These are phyloP conservation scores for Aureobasidium sp. DNA, from an alignment of 2,329 filamentous ascomycete genomes.

Conservation along the genomic window DNA sequence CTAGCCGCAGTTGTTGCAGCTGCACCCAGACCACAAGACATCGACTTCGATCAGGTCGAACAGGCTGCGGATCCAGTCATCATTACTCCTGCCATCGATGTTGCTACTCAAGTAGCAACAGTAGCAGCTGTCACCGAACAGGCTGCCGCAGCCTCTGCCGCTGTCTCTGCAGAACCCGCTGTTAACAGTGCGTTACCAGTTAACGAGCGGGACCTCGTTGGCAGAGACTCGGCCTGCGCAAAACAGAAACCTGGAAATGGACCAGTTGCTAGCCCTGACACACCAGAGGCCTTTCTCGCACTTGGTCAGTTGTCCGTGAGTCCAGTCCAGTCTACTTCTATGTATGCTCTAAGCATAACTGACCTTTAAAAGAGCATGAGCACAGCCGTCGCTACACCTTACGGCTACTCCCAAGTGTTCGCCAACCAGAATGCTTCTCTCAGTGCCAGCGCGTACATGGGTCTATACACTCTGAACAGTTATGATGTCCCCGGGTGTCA, in stretches of 20 bases:
- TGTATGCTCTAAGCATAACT: background rate
- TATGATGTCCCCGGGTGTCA: conserved; percentile 10
- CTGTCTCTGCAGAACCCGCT: background rate
- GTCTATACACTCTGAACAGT: conserved; percentile 8
- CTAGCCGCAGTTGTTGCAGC: conserved; percentile 2
- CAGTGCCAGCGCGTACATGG: conserved; percentile 19
- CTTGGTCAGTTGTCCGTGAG: background rate
- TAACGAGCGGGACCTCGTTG: background rate
- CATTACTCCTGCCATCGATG: background rate
- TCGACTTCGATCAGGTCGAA: conserved; percentile 18
- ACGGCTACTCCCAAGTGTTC: conserved; percentile 21
- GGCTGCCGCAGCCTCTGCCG: conserved; percentile 8
- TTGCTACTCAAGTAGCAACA: conserved; percentile 1
- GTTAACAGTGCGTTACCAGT: background rate
- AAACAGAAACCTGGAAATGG: conserved; percentile 11
- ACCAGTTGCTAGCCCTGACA: conserved; percentile 24
- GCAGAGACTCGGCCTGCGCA: background rate
- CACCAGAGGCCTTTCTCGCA: conserved; percentile 21
- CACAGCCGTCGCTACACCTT: conserved; percentile 17
- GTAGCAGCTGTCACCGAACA: conserved; percentile 1
- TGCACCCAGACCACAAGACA: conserved; percentile 17
- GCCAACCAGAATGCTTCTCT: conserved; percentile 15
- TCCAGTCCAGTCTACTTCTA: background rate
- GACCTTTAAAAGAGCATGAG: conserved; percentile 16
- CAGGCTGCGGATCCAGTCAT: conserved; percentile 12